Percentiles rank a stretch among this genome's conserved stretches.
Evolutionary conservation across 2,329 filamentous ascomycete species (phyloP).

Genomic region (Hypoxylon sp.): DNA sequence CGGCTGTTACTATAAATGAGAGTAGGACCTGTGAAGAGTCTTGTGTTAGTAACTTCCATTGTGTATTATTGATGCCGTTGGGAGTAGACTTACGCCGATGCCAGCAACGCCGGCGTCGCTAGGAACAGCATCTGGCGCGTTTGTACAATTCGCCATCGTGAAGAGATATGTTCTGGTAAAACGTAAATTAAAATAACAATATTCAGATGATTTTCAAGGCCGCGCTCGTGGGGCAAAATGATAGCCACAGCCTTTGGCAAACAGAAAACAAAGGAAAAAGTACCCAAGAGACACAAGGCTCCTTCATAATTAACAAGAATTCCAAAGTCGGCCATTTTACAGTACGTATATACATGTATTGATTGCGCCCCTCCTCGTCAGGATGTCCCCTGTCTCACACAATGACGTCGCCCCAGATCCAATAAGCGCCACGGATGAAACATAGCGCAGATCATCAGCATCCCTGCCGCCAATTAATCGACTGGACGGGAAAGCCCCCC

Average conservation of each 20-base stretch:
- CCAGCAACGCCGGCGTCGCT: slow-evolving; percentile 66
- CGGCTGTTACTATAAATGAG: slow-evolving; percentile 75
- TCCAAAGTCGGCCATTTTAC: slow-evolving; percentile 4
- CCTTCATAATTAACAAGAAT: slow-evolving; percentile 3
- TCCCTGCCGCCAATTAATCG: slow-evolving; percentile 37
- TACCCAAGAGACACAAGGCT: slow-evolving; percentile 5
- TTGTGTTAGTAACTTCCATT: slow-evolving; percentile 7
- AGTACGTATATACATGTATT: background rate
- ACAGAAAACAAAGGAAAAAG: slow-evolving; percentile 11
- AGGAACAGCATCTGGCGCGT: slow-evolving; percentile 54
- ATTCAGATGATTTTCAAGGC: background rate
- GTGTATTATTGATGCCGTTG: background rate
- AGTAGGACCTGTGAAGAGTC: slow-evolving; percentile 64
- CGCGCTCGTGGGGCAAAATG: background rate
- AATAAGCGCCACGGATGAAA: slow-evolving; percentile 41
- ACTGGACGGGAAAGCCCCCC: slow-evolving; percentile 27
- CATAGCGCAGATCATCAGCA: slow-evolving; percentile 30
- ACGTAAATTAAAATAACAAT: background rate
- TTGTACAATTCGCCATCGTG: slow-evolving; percentile 55
- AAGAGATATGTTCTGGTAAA: background rate
- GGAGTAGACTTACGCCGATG: slow-evolving; percentile 59
- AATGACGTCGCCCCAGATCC: slow-evolving; percentile 38
- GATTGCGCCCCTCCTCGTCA: slow-evolving; percentile 8
- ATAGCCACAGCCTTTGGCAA: background rate
- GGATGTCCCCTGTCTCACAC: slow-evolving; percentile 15